Base-by-base conservation (phyloP, 2,329 filamentous ascomycete species). In the Fusarium sp. region DNA sequence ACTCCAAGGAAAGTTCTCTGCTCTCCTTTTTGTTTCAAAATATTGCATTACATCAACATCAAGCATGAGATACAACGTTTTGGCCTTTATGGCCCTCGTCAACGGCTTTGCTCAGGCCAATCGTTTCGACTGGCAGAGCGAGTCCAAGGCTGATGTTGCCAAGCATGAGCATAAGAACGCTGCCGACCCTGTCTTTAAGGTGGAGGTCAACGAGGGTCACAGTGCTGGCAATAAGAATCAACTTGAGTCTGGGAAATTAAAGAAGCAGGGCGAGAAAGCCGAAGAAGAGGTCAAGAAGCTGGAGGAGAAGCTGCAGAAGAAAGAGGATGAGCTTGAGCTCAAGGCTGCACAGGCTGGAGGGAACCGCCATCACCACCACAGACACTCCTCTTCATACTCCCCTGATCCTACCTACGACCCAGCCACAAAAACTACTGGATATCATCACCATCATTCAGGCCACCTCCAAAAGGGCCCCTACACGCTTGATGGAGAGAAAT, bases 81-180 rank as follows among this genome's bases (percentile, higher is more conserved):
- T 80, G 61, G 76, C 72, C 71, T 48, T 75, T 20, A 45, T 78
- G 76, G 77, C 76, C 55, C 42, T 78, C 24, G 59, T 73, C 39
- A 73, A 66, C 50, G 72, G 76, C 53, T 55, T 77, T 45, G 72
- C 74, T 55, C 74, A 78, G 38, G 77, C 76, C 28, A 62, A 63
- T 41, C 47, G 69, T 24, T 58, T 69, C 35, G 53, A 58, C 47
- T 62, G 53, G 56, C 63, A 65, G 32, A 55, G 58, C 47, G 56
- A 64, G 20, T 42, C 65, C 9, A 20, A 57, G 17, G 42, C 72
- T 32, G 59, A 71, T 20, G 38, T 50, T 54, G 26, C 35, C 36
- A 50, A 63, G 57, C 53, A 61, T 22, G 54, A 48, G 5, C 47
- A 48, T 15, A 47, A 39, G 50, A 54, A 44, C 22, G 26, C 53